Evolutionary conservation across 1,284 basidiomycete genomes (phyloP), one percentile per base, ranked within the genome.

Genomic region (Vanrija humicola): DNA sequence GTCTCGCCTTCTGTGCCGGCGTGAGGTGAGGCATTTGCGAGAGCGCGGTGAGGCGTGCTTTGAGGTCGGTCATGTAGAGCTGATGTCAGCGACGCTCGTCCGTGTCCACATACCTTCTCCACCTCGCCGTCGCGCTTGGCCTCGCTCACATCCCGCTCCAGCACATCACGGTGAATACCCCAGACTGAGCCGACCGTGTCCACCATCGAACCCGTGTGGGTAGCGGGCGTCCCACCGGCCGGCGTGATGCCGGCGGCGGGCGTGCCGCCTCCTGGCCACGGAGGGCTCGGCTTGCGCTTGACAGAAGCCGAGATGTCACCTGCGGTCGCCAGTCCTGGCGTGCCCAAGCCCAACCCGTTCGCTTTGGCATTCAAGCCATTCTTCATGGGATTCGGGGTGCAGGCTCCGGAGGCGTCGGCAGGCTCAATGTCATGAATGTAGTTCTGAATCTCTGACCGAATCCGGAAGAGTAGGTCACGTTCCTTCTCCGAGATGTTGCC

Each of bases 371-470:
- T 50, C 21, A 45, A 18, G 14, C 40, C 53, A 16, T 50, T 48
- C 1, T 49, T 50, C 18, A 38, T 42, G 34, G 55, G 57, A 4
- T 23, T 12, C 9, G 53, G 57, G 5, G 53, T 42, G 44, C 55
- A 59, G 8, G 43, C 29, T 5, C 43, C 29, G 5, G 45, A 23
- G 5, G 39, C 9, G 3, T n/a, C 19, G 16, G 26, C 7, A 5
- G 48, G 46, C 7, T 26, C 25, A 12, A 26, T 1, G 21, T 23
- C 51, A 2, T 66, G 61, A 61, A 70, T 66, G 56, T 66, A 70
- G 0, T 58, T 48, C 44, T 73, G 70, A 28, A 77, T 61, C 58
- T 76, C 75, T n/a, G 67, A 63, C n/a, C 70, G 67, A 16, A 77
- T 62, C 18, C 69, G 65, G 58, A 68, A 65, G 38, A 70, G 65